Evolutionary conservation across 352 stramenopile species (phyloP), one percentile per base, ranked within the genome.

Genomic region (Saprolegnia parasitica): DNA sequence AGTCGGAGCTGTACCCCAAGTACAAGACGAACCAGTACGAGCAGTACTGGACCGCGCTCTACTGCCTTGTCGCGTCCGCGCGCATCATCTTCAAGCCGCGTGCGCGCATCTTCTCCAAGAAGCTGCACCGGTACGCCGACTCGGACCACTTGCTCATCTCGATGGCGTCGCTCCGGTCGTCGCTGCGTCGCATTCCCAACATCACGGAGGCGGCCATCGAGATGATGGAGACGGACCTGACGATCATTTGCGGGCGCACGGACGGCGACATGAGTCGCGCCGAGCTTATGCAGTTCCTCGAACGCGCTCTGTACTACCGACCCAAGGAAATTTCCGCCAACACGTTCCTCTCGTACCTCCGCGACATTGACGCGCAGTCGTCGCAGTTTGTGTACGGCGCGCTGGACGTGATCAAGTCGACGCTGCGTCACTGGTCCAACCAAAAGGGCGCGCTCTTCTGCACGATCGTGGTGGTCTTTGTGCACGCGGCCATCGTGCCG

Each of bases 141-240:
- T 84, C 83, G 40, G 87, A 95, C 77, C 82, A 91, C 68, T 90
- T 95, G 65, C 84, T 84, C 62, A 84, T 95, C 47, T 92, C 83
- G 35, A 95, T 95, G 71, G 84, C 90, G 72, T 94, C 85, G 56
- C 73, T 95, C 15, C 80, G 86, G 10, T 79, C 83, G 15, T 93
- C 87, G 40, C 73, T 95, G 0, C 80, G 83, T 13, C 84, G 87
- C 20, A 94, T 95, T 64, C 87, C 87, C 0, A 84, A 83, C 40
- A 92, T 95, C 67, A 81, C 85, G 45, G 87, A 68, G 62, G 76
- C 92, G 21, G 72, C 87, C 15, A 91, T 95, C 40, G 87, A 95
- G 76, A 91, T 91, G 83, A 93, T 95, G 85, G 87, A 95, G 77
- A 94, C 84, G 8, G 87, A 95, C 55, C 74, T 95, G 37, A 75